Conservation (phyloP, 1,139 yeast species). For the Saccharomyces hybrid region DNA sequence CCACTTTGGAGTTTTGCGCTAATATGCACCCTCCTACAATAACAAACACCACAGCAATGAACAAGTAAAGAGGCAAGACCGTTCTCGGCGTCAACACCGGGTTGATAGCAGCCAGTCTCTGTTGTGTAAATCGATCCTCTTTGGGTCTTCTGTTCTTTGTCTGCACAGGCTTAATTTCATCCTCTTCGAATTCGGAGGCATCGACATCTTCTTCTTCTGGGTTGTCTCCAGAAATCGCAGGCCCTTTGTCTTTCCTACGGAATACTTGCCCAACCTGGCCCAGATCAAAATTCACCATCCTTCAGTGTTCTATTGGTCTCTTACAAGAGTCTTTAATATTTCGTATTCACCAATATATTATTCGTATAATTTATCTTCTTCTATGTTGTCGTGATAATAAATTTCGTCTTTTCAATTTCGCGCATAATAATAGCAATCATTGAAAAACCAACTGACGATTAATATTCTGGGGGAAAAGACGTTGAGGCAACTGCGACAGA, state of each 20-base stretch:
- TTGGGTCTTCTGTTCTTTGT: conserved; percentile 54
- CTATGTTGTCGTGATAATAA: not conserved
- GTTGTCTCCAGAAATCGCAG: conserved; percentile 7
- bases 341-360: not conserved
- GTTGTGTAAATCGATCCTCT: conserved; percentile 63
- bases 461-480: too few relatives aligned
- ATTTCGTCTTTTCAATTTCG: not conserved
- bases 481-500: not conserved
- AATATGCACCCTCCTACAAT: conserved; percentile 91
- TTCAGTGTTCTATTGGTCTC: not conserved
- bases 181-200: conserved; percentile 32
- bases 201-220: conserved; percentile 28
- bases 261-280: conserved; percentile 21
- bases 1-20: conserved; percentile 67
- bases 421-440: not conserved
- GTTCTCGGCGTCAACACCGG: conserved; percentile 90
- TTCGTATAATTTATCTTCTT: not conserved
- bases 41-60: conserved; percentile 74
- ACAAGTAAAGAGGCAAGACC: conserved; percentile 71
- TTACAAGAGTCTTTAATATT: not conserved
- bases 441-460: not conserved
- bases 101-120: conserved; percentile 46
- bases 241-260: conserved; percentile 23
- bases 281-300: conserved; percentile 16
- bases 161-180: conserved; percentile 28